Base-by-base conservation (phyloP, 2,329 filamentous ascomycete species). In the Botrytis porri region DNA sequence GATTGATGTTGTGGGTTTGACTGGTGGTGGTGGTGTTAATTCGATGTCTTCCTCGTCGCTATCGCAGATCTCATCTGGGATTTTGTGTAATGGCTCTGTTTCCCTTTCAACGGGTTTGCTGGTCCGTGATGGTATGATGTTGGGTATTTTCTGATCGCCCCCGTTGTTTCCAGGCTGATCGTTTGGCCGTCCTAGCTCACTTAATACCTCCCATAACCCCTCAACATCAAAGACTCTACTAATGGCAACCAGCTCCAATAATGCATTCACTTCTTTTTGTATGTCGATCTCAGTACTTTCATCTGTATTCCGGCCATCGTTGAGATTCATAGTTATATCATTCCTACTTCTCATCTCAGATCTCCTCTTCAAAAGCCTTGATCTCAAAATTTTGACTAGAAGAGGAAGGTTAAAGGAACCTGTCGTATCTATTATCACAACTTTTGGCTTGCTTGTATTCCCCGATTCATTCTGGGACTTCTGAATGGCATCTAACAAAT, bases 211-310 rank as follows among this genome's bases (percentile, higher is more conserved):
- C 83, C 83, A 85, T 29, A 90, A 76, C 0, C 89, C 89, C 63
- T 89, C 84, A 18, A 88, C 76, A 74, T 89, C 88, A 75, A 90
- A 90, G 1, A 90, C 84, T 37, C 86, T 83, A 37, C 87, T 86
- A 41, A 90, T 82, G 45, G 85, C 83, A 6, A 89, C 84, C 63
- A 82, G 82, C 63, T 86, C 85, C 5, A 91, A 80, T 66, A n/a
- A 74, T 71, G 4, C 69, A 66, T 57, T 77, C 75, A 79, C 74
- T 3, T 75, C 54, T 10, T 73, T 70, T 51, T 77, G 73, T 22
- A 77, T 70, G 3, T 66, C 63, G 3, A 62, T 62, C 6, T 65
- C 72, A 5, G 48, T 35, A 3, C 20, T 51, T 39, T 22, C 48
- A 18, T 51, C 29, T 51, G n/a, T 4, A 59, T 41, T 35, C 18